A percentile compares a stretch with the other conserved stretches of the same genome.
phyloP scores from a whole-genome alignment of 1,284 basidiomycete species.

The Boletellus deceptivus region DNA sequence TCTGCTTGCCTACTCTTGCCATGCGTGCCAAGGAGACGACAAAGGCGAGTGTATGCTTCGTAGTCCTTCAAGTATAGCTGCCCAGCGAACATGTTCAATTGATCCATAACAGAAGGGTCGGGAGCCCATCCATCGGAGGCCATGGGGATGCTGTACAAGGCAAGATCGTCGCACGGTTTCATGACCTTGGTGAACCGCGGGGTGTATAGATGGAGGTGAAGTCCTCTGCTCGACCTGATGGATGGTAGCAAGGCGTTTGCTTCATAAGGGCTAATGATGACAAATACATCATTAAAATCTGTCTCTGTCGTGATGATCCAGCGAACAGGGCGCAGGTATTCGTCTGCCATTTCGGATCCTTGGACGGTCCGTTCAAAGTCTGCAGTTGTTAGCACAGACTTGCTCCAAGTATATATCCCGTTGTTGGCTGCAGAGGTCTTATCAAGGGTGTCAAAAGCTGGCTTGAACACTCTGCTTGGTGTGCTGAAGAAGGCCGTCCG shows the following conservation, averaged over 20 bases:
- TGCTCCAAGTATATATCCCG: slow-evolving; percentile 16
- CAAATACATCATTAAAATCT: slow-evolving; percentile 13
- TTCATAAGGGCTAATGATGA: slow-evolving; percentile 46
- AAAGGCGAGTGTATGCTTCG: slow-evolving; percentile 32
- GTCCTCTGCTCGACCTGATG: slow-evolving; percentile 34
- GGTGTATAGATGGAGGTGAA: slow-evolving; percentile 44
- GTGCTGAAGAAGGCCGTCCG: not conserved
- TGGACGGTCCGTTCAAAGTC: slow-evolving; percentile 25
- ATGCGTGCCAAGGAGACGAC: slow-evolving; percentile 37
- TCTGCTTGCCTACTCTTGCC: slow-evolving; percentile 11
- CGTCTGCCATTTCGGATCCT: slow-evolving; percentile 3
- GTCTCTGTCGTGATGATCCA: slow-evolving; percentile 38
- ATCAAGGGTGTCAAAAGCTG: slow-evolving; percentile 4
- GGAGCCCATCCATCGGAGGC: slow-evolving; percentile 16
- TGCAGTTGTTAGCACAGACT: slow-evolving; percentile 21
- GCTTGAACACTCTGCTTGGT: not conserved
- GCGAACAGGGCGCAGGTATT: slow-evolving; percentile 41
- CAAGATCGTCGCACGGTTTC: slow-evolving; percentile 39
- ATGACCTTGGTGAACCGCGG: slow-evolving; percentile 40
- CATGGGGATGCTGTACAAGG: slow-evolving; percentile 34
- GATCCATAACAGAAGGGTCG: slow-evolving; percentile 21
- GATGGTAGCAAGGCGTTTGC: slow-evolving; percentile 38
- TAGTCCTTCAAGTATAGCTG: slow-evolving; percentile 27
- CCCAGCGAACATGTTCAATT: slow-evolving; percentile 44
- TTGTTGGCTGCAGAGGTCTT: slow-evolving; percentile 1